Percentiles rank a stretch among this genome's conserved stretches.
Conservation (phyloP, 1,139 yeast genomes). For the Zygosaccharomyces sapae region DNA sequence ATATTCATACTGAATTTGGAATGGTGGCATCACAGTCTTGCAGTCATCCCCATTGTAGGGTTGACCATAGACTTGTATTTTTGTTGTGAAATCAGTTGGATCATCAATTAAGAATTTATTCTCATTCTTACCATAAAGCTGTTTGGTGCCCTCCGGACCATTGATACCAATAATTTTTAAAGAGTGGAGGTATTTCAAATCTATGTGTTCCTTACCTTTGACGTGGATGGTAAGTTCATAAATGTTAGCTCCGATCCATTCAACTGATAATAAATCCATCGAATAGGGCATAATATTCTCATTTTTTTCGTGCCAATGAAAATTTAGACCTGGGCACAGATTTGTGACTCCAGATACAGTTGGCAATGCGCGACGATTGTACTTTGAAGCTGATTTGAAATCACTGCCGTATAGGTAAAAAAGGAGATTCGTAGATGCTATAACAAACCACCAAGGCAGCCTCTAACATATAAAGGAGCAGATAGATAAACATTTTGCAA, state of each 20-base stretch:
- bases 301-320: conserved; percentile 22
- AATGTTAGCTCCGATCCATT: conserved; percentile 20
- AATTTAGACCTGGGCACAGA: conserved; percentile 28
- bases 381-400: not conserved
- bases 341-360: not conserved
- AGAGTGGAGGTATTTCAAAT: conserved; percentile 27
- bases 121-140: conserved; percentile 30
- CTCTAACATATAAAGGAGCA: not conserved
- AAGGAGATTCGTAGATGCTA: not conserved
- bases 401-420: not conserved
- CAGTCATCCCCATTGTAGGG: conserved; percentile 12
- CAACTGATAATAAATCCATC: conserved; percentile 24
- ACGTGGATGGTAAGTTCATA: conserved; percentile 32
- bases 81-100: conserved; percentile 32
- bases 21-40: conserved; percentile 24
- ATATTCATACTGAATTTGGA: conserved; percentile 37
- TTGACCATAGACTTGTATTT: conserved; percentile 27
- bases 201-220: conserved; percentile 21
- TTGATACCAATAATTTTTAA: conserved; percentile 32
- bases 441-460: not conserved
- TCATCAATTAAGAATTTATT: conserved; percentile 21
- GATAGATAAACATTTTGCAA: not conserved
- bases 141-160: conserved; percentile 28
- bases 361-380: not conserved
- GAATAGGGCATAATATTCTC: conserved; percentile 24